Percentiles rank a stretch among this genome's conserved stretches.
phyloP scores from a whole-genome alignment of 2,329 filamentous ascomycete species.

The Colletotrichum destructivum region DNA sequence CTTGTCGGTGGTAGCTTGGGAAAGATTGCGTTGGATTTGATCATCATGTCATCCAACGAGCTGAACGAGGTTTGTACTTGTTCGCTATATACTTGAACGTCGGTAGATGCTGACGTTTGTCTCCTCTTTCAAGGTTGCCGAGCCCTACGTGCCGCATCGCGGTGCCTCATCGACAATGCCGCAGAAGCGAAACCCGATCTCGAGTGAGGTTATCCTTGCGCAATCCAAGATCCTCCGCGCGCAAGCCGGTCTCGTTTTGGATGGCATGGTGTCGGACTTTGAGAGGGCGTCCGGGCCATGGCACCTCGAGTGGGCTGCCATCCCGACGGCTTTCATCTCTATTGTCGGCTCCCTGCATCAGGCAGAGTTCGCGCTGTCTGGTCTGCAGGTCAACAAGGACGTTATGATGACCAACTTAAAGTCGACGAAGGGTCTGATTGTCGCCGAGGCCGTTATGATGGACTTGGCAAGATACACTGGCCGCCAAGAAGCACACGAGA shows the following conservation, averaged over 20 bases:
- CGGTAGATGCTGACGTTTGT: constrained; percentile 40
- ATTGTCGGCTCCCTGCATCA: constrained; percentile 68
- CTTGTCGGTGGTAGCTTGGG: constrained; percentile 68
- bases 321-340: constrained; percentile 68
- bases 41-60: constrained; percentile 72
- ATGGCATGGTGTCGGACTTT: constrained; percentile 71
- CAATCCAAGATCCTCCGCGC: constrained; percentile 68
- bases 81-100: not conserved
- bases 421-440: constrained; percentile 67
- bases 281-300: constrained; percentile 71
- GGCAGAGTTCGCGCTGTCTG: constrained; percentile 66
- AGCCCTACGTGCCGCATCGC: constrained; percentile 69
- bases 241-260: constrained; percentile 66
- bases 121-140: constrained; percentile 60
- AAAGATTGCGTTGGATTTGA: constrained; percentile 70
- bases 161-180: constrained; percentile 71
- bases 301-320: constrained; percentile 72
- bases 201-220: constrained; percentile 69
- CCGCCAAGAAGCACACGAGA: constrained; percentile 67
- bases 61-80: constrained; percentile 48
- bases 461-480: constrained; percentile 67
- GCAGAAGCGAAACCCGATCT: constrained; percentile 72
- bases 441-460: constrained; percentile 75
- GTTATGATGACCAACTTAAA: constrained; percentile 66
- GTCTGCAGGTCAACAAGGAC: constrained; percentile 64